Base-by-base conservation (phyloP, 768 basidiomycete species). In the Mycena latifolia region DNA sequence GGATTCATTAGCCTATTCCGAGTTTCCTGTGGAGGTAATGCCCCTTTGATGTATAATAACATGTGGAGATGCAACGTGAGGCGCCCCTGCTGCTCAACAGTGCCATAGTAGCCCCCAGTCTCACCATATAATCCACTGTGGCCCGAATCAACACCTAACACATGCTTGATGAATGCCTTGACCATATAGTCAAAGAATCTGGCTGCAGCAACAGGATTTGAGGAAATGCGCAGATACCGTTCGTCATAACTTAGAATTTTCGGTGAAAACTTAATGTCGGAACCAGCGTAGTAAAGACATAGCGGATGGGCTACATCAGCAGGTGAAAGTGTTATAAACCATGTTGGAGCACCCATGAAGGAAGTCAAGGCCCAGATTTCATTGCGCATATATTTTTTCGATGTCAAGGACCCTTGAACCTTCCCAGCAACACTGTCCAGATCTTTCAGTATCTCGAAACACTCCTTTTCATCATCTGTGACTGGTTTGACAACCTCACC, bases 261-360 rank as follows among this genome's bases (percentile, higher is more conserved):
- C 20, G 71, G 75, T 7, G 53, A 29, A 39, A 77, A 80, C 4
- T 33, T 57, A 12, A 64, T 51, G 17, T 75, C 53, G 12, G 55
- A 67, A 10, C 61, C 72, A 9, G 77, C 75, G 74, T 68, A 79
- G 55, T 80, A 80, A 7, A 81, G 22, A 24, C 73, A 75, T 6
- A 81, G 61, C 0, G 78, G 79, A 71, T 78, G 73, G 27, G 69
- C 66, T 0, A 64, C 48, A 67, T 81, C 77, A n/a, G 72, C 75
- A 11, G 76, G 77, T 5, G 78, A 73, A 22, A 79, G 50, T 18
- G 79, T 81, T 1, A 80, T 72, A 65, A 74, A 81, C 78, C 79
- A 80, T 1, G 69, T 69, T 15, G 77, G 78, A 9, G 77, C 74
- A 20, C 76, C 74, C 15, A 43, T 27, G 20, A 56, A 55, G 27